Conservation (phyloP, 2,329 filamentous ascomycete species). For the Ceratocystis albifundus region DNA sequence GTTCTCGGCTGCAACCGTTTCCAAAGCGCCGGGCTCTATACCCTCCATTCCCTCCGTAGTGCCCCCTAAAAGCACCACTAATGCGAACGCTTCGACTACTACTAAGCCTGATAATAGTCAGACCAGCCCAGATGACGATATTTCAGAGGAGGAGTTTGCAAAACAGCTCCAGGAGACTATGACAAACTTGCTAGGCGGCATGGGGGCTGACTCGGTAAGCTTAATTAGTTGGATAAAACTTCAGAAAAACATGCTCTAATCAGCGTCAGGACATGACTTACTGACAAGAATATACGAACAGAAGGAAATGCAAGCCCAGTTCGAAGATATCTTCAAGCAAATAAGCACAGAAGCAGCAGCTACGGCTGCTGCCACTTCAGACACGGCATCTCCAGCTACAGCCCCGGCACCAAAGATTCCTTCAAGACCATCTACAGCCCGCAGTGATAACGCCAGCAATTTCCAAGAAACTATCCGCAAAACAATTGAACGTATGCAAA, state of each 20-base stretch:
- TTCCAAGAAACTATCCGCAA: constrained; percentile 89
- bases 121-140: constrained; percentile 16
- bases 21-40: constrained; percentile 10
- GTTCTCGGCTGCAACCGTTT: constrained; percentile 51
- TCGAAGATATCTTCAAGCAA: constrained; percentile 66
- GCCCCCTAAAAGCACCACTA: constrained; percentile 27
- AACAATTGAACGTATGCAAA: constrained; percentile 94
- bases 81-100: not conserved
- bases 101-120: not conserved
- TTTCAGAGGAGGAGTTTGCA: constrained; percentile 22
- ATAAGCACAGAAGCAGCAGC: constrained; percentile 35
- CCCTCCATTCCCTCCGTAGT: constrained; percentile 32
- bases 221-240: not conserved
- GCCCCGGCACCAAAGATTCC: constrained; percentile 30
- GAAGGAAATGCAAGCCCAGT: constrained; percentile 55
- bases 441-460: constrained; percentile 42
- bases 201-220: constrained; percentile 22
- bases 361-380: constrained; percentile 27
- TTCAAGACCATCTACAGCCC: constrained; percentile 31
- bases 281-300: constrained; percentile 1
- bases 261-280: not conserved
- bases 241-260: not conserved
- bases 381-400: constrained; percentile 26
- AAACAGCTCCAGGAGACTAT: constrained; percentile 22
- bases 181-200: constrained; percentile 20